Evolutionary conservation across 2,329 filamentous ascomycete genomes (phyloP), one percentile per base, ranked within the genome.

Genomic region (Trichocomaceae sp.): DNA sequence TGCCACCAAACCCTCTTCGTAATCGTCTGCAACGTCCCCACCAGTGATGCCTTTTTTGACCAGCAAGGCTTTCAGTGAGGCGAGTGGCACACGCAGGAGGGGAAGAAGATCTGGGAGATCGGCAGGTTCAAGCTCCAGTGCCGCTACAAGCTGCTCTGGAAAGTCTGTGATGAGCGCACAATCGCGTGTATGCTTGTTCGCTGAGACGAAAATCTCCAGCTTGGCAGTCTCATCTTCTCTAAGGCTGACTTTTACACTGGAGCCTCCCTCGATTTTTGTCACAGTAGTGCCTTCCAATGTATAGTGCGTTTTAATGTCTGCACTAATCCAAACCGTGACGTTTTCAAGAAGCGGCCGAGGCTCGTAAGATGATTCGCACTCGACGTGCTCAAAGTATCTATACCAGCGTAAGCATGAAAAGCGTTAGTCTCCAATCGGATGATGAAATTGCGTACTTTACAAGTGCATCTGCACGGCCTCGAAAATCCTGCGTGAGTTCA

Each of bases 361-460:
- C 13, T 51, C 48, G 35, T 51, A 51, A 51, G 20, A 17, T n/a
- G 48, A 51, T 22, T 51, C 48, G 48, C 48, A 44, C 20, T 44
- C 22, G 35, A 51, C 9, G 48, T 51, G 15, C 35, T 51, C 48
- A 31, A 51, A 44, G 33, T 51, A 51, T 33, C 48, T 51, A 51
- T 51, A 44, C 39, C 22, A 51, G n/a, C 15, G 37, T 51, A 42
- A 51, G 48, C 12, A 51, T 29, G 48, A 51, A 49, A 49, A 41
- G 19, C 48, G 12, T n/a, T 42, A 20, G 48, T 44, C 1, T 44
- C n/a, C 20, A 33, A 51, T 44, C 23, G n/a, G 48, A 51, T 44
- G 20, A 51, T 42, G 35, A 51, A 44, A 51, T 50, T 41, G 48
- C 37, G 8, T 51, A 51, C 48, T 51, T 51, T 51, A 51, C 48